A percentile compares a stretch with the other conserved stretches of the same genome.
Conservation (phyloP, 73 alveolate genomes). For the Uronychia setigera region DNA sequence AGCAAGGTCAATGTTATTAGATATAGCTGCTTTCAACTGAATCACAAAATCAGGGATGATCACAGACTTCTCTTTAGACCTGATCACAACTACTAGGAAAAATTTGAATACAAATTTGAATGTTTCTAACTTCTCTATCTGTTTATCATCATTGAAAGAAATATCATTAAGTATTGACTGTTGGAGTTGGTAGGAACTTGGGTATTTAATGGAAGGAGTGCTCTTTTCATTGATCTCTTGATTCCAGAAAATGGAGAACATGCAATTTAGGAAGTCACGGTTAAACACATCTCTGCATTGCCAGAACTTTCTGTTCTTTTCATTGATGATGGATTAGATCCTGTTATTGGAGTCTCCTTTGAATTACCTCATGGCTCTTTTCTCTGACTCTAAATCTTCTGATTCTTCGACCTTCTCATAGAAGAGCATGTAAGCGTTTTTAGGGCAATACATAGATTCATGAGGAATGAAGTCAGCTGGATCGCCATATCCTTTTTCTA, state of each 20-base stretch:
- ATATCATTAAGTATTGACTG: background rate
- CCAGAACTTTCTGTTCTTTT: slow-evolving; percentile 75
- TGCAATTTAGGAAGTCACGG: slow-evolving; percentile 60
- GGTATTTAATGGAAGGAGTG: background rate
- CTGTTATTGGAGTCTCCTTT: background rate
- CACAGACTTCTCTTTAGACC: slow-evolving; percentile 50
- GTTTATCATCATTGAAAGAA: background rate
- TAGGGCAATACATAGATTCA: slow-evolving; percentile 2
- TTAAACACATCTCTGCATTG: slow-evolving; percentile 68
- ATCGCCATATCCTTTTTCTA: slow-evolving; percentile 29
- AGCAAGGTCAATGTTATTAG: slow-evolving; percentile 18
- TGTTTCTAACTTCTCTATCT: slow-evolving; percentile 9
- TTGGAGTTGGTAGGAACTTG: background rate
- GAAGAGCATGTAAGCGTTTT: slow-evolving; percentile 83
- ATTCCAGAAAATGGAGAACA: slow-evolving; percentile 35
- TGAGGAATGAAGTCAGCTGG: background rate
- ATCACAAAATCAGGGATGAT: slow-evolving; percentile 32
- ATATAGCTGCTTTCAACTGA: slow-evolving; percentile 20
- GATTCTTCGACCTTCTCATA: slow-evolving; percentile 78
- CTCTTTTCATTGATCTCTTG: background rate
- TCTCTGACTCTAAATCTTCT: slow-evolving; percentile 16
- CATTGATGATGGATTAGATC: slow-evolving; percentile 11
- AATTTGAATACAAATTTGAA: slow-evolving; percentile 37
- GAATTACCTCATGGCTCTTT: no score
- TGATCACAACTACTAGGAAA: slow-evolving; percentile 52